Evolutionary conservation across 2,329 filamentous ascomycete genomes (phyloP).

Genomic region (Cryphonectria parasitica): DNA sequence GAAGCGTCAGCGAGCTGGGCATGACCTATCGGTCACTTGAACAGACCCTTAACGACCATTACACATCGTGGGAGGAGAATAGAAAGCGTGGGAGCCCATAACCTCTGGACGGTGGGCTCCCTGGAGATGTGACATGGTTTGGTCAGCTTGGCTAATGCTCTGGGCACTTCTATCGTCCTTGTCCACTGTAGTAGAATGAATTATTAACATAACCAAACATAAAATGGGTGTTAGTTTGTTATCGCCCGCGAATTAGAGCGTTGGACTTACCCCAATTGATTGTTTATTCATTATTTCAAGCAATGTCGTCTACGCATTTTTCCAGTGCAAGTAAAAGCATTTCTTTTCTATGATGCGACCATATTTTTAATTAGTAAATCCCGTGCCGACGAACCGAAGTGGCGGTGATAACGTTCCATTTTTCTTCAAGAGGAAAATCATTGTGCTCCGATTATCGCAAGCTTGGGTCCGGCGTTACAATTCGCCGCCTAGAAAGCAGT

Average conservation of each 20-base stretch:
- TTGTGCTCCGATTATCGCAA: not conserved
- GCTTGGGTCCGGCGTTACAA: not conserved
- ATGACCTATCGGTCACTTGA: slow-evolving; percentile 16
- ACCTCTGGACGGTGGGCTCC: not conserved
- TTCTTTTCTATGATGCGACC: not conserved
- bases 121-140: not conserved
- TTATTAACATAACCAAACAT: no score
- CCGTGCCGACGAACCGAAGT: not conserved
- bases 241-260: not conserved
- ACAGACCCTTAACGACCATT: slow-evolving; percentile 24
- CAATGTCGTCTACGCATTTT: not conserved
- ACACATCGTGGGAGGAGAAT: slow-evolving; percentile 16
- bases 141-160: not conserved
- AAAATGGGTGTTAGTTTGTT: not conserved
- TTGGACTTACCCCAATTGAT: not conserved
- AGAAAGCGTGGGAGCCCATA: not conserved
- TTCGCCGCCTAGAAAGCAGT: not conserved
- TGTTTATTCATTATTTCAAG: not conserved
- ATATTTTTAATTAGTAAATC: not conserved
- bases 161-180: not conserved
- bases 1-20: slow-evolving; percentile 23
- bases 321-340: not conserved
- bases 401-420: not conserved
- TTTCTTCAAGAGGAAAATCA: not conserved
- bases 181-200: no score